These are phyloP conservation scores for Fusarium heterosporum DNA, from an alignment of 2,329 filamentous ascomycete genomes.

Conservation along the genomic window DNA sequence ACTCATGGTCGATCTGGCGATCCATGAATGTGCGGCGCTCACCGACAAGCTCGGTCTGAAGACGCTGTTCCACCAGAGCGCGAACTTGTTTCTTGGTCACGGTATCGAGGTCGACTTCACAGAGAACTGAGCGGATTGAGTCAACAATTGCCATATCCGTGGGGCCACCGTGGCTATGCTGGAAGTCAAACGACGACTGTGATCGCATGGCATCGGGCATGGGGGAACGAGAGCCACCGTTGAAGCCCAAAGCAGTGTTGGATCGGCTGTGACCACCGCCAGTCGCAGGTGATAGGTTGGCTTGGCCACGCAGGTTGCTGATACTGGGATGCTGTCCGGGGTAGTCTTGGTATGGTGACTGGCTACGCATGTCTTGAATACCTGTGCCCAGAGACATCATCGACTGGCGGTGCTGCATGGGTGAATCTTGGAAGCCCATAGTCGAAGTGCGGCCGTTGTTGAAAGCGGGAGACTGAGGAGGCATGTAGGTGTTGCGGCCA, in stretches of 20 bases:
- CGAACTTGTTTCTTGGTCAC: slow-evolving; percentile 98
- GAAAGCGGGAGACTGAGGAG: slow-evolving; percentile 83
- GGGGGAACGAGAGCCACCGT: slow-evolving; percentile 60
- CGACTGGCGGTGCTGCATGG: slow-evolving; percentile 73
- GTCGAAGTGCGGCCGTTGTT: slow-evolving; percentile 62
- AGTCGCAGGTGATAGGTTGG: slow-evolving; percentile 60
- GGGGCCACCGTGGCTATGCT: slow-evolving; percentile 71
- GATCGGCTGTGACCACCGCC: slow-evolving; percentile 53
- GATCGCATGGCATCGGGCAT: slow-evolving; percentile 62
- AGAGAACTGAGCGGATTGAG: slow-evolving; percentile 83
- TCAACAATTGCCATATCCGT: slow-evolving; percentile 85
- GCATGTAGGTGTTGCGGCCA: slow-evolving; percentile 79
- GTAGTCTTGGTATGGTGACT: slow-evolving; percentile 69
- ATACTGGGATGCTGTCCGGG: slow-evolving; percentile 68
- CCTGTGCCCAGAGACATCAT: slow-evolving; percentile 73
- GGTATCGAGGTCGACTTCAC: slow-evolving; percentile 93
- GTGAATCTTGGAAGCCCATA: slow-evolving; percentile 51
- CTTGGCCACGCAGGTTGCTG: slow-evolving; percentile 67
- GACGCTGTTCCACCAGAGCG: slow-evolving; percentile 89
- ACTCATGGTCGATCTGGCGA: slow-evolving; percentile 89
- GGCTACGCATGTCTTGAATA: slow-evolving; percentile 60
- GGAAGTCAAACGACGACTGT: slow-evolving; percentile 70
- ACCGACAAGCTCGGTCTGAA: slow-evolving; percentile 88
- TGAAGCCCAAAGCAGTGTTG: slow-evolving; percentile 61
- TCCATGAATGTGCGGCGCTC: slow-evolving; percentile 92